These are phyloP conservation scores for Chenopodium berlandieri DNA, from an alignment of 148 eudicot species.

Conservation along the genomic window DNA sequence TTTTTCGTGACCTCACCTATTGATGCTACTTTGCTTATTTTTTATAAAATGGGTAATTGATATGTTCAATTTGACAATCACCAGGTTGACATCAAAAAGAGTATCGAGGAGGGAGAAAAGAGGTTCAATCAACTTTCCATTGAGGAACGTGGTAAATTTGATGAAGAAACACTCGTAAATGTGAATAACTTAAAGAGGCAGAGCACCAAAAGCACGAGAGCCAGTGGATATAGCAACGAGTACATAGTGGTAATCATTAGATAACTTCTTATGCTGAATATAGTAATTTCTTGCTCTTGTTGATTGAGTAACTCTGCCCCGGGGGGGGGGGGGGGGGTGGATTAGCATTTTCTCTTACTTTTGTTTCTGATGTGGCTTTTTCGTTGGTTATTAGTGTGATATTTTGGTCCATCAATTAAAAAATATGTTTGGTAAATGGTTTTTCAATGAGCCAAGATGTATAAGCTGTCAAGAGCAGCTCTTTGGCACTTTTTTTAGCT, in stretches of 20 bases:
- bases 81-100: constrained; percentile 76
- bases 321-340: not conserved
- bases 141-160: constrained; percentile 92
- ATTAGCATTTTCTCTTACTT: not conserved
- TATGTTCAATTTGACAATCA: not conserved
- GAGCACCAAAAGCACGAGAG: constrained; percentile 52
- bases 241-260: constrained; percentile 76
- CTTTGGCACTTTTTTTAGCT: not conserved
- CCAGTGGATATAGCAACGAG: constrained; percentile 84
- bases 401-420: not conserved
- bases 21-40: not conserved
- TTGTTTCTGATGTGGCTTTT: not conserved
- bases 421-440: not conserved
- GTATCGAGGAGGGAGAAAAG: constrained; percentile 84
- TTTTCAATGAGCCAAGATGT: not conserved
- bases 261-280: not conserved
- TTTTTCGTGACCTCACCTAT: not conserved
- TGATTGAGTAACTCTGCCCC: not conserved
- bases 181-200: constrained; percentile 74
- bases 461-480: not conserved
- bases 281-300: not conserved
- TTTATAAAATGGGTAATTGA: not conserved
- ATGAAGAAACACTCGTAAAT: constrained; percentile 95
- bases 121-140: constrained; percentile 86
- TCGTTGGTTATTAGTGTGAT: not conserved